Evolutionary conservation across 441 rosid genomes (phyloP).

Genomic region (Metrosideros polymorpha): DNA sequence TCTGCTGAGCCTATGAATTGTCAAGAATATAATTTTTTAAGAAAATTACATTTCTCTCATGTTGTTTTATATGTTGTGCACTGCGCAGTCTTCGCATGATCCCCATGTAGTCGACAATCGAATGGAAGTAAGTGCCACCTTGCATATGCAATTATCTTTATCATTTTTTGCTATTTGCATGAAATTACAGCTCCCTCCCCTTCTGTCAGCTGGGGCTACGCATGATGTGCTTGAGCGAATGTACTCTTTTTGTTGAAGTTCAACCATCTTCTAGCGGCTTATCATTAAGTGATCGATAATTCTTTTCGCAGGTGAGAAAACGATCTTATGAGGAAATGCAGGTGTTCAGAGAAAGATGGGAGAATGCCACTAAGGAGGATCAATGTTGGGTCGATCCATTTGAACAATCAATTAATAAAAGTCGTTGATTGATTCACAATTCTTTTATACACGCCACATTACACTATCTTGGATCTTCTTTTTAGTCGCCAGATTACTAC

Average conservation of each 20-base stretch:
- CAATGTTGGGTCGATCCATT: slow-evolving; percentile 83
- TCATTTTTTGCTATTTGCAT: neutral
- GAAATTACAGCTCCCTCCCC: neutral
- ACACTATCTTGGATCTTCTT: neutral
- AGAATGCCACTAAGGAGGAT: slow-evolving; percentile 45
- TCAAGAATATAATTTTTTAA: neutral
- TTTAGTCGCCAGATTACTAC: neutral
- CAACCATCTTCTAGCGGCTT: neutral
- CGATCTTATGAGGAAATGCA: slow-evolving; percentile 69
- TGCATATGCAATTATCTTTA: neutral
- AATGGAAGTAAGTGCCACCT: slow-evolving; percentile 32
- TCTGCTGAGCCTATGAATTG: neutral
- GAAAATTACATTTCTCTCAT: slow-evolving; percentile 10
- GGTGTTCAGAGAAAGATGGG: slow-evolving; percentile 61
- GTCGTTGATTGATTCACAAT: neutral
- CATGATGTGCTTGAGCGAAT: neutral
- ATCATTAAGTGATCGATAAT: neutral
- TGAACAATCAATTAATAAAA: slow-evolving; percentile 17
- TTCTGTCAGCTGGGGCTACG: neutral
- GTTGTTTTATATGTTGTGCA: neutral
- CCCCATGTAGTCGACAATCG: slow-evolving; percentile 40
- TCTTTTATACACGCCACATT: neutral
- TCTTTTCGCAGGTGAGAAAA: slow-evolving; percentile 47
- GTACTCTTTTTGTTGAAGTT: neutral
- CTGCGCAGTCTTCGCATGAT: slow-evolving; percentile 28